Evolutionary conservation across 345 rosid species (phyloP).

Genomic region (Bruguiera parviflora): DNA sequence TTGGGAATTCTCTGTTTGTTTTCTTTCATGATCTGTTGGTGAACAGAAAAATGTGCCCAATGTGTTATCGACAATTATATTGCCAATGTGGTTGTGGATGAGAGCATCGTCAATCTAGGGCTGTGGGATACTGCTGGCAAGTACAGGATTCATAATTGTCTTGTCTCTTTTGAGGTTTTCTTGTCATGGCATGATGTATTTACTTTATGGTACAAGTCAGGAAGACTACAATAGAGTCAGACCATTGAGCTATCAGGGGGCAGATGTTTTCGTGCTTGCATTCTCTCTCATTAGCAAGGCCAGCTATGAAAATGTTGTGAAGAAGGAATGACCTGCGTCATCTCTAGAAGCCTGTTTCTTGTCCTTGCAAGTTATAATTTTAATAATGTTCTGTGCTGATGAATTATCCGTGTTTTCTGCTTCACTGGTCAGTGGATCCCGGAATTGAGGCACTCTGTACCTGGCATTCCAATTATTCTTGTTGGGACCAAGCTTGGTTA

Average conservation of each 20-base stretch:
- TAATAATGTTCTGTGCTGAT: conserved; percentile 20
- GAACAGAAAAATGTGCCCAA: conserved; percentile 79
- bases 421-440: conserved; percentile 76
- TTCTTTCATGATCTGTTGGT: background rate
- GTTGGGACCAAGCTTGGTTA: conserved; percentile 60
- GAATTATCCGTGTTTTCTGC: conserved; percentile 13
- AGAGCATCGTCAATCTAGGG: conserved; percentile 70
- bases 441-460: conserved; percentile 82
- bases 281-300: conserved; percentile 92
- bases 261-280: conserved; percentile 85
- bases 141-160: conserved; percentile 11
- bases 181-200: conserved; percentile 10
- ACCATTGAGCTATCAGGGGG: conserved; percentile 90
- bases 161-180: background rate
- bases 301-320: conserved; percentile 82
- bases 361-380: conserved; percentile 1
- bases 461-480: conserved; percentile 59
- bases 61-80: conserved; percentile 81
- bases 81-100: conserved; percentile 80
- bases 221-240: conserved; percentile 88
- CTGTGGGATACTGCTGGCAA: conserved; percentile 86
- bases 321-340: conserved; percentile 45
- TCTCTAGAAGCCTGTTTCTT: background rate
- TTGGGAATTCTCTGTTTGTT: background rate
- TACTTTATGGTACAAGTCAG: conserved; percentile 55